phyloP scores from a whole-genome alignment of 2,329 filamentous ascomycete species.

The Fusarium chuoi region DNA sequence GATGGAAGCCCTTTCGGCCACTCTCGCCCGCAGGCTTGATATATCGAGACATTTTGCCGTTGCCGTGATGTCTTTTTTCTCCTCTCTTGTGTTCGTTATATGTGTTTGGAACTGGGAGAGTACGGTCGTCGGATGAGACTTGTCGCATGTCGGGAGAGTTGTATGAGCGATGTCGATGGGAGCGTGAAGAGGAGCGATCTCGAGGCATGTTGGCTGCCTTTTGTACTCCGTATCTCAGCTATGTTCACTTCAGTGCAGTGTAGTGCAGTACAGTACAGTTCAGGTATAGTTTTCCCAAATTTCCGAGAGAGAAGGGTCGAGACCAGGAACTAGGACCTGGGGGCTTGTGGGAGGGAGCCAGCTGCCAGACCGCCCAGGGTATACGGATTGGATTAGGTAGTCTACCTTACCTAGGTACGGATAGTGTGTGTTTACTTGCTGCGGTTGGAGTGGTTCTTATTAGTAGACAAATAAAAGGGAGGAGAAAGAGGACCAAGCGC shows the following conservation, averaged over 20 bases:
- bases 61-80: not conserved
- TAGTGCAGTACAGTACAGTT: not conserved
- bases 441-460: not conserved
- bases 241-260: not conserved
- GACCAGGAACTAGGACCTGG: not conserved
- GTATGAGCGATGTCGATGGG: constrained; percentile 27
- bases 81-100: constrained; percentile 32
- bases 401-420: not conserved
- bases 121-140: constrained; percentile 17
- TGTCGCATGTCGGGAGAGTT: constrained; percentile 20
- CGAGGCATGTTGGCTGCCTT: constrained; percentile 24
- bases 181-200: constrained; percentile 31
- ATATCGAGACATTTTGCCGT: constrained; percentile 23
- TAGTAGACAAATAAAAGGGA: not conserved
- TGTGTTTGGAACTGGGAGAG: constrained; percentile 45
- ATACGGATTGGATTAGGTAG: not conserved
- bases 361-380: not conserved
- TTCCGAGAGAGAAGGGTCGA: not conserved
- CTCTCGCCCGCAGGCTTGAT: constrained; percentile 54
- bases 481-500: not conserved
- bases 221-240: not conserved
- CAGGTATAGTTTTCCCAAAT: not conserved
- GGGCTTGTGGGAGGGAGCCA: not conserved
- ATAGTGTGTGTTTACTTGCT: not conserved
- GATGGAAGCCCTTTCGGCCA: constrained; percentile 57